Percentiles rank a stretch among this genome's conserved stretches.
These are phyloP conservation scores for Botrytis medusae DNA, from an alignment of 2,329 filamentous ascomycete species.

Conservation along the genomic window DNA sequence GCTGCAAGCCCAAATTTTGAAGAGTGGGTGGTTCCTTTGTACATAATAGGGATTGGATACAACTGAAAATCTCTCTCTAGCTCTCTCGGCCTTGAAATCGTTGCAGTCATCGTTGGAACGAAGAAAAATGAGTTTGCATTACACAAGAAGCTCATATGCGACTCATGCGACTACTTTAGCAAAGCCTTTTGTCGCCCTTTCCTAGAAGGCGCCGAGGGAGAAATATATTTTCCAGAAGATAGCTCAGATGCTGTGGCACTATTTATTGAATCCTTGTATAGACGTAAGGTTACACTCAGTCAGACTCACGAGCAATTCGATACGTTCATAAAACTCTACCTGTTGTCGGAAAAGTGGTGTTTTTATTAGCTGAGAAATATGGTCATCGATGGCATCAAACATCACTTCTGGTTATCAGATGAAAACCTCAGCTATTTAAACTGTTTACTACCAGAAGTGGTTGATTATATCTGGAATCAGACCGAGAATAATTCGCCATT, in stretches of 20 bases:
- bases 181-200: neutral
- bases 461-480: neutral
- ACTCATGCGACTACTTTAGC: neutral
- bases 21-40: neutral
- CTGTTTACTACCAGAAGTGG: neutral
- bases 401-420: neutral
- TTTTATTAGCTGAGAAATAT: neutral
- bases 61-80: neutral
- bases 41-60: too few species aligned
- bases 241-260: neutral
- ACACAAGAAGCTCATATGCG: slow-evolving; percentile 13
- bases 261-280: slow-evolving; percentile 24
- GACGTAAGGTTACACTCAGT: too few species aligned
- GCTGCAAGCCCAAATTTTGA: neutral
- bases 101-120: neutral
- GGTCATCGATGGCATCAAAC: slow-evolving; percentile 17
- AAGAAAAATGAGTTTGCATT: neutral
- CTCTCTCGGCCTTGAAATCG: neutral
- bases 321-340: slow-evolving; percentile 17
- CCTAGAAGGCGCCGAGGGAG: neutral
- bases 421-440: neutral
- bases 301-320: neutral
- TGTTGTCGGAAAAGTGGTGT: slow-evolving; percentile 23
- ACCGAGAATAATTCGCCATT: neutral
- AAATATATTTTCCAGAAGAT: neutral